Percentiles rank a stretch among this genome's conserved stretches.
Evolutionary conservation across 495 filamentous ascomycete genomes (phyloP).

Genomic region (Lindgomyces ingoldianus): DNA sequence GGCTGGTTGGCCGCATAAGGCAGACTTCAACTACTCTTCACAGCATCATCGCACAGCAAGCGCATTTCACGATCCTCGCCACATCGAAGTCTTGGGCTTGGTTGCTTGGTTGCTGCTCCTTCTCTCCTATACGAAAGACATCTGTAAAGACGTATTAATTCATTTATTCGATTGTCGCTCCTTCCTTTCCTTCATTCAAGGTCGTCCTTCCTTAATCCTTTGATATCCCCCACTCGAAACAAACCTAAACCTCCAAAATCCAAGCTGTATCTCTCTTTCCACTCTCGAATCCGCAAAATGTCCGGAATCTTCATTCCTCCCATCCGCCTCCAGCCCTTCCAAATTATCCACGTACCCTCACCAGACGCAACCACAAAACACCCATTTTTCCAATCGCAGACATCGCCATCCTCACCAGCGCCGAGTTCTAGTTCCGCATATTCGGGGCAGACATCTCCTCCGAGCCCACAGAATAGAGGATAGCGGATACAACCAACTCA

Average conservation of each 20-base stretch:
- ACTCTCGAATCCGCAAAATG: too few species aligned
- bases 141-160: too few species aligned
- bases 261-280: neutral
- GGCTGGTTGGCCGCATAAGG: neutral
- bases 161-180: neutral
- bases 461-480: slow-evolving; percentile 10
- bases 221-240: too few species aligned
- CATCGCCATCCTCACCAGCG: neutral
- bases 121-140: neutral
- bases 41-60: too few species aligned
- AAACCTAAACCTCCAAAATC: too few species aligned
- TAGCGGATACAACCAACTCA: neutral
- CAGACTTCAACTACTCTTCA: too few species aligned
- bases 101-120: neutral
- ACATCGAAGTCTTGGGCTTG: neutral
- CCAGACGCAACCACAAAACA: slow-evolving; percentile 5
- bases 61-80: neutral
- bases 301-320: slow-evolving; percentile 16
- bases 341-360: slow-evolving; percentile 22
- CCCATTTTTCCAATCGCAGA: slow-evolving; percentile 28
- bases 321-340: slow-evolving; percentile 25
- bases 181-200: neutral
- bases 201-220: neutral
- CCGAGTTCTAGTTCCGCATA: neutral
- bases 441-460: neutral